phyloP scores from a whole-genome alignment of 345 rosid species.

The Reutealis trisperma region DNA sequence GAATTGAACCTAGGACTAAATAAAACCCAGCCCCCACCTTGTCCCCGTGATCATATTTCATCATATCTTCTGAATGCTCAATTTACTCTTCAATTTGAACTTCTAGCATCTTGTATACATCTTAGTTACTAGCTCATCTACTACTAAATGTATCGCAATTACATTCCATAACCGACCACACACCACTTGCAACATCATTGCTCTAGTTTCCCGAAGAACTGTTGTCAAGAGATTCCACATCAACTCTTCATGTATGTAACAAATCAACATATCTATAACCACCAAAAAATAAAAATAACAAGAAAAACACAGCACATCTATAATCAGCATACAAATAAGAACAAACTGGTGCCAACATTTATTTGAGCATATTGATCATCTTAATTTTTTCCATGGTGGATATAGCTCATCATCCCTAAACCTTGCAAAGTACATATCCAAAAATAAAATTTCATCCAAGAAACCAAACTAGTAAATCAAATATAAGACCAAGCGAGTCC shows the following conservation, averaged over 20 bases:
- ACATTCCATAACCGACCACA: not conserved
- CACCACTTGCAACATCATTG: not conserved
- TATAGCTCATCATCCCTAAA: not conserved
- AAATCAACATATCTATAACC: not conserved
- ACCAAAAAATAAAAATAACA: not conserved
- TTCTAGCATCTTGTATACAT: not conserved
- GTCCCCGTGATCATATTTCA: not conserved
- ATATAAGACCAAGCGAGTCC: not conserved
- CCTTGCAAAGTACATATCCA: not conserved
- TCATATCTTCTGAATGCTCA: not conserved
- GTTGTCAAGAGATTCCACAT: not conserved
- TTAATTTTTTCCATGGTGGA: not conserved
- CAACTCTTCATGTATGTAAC: not conserved
- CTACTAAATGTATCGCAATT: not conserved
- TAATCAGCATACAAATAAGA: not conserved
- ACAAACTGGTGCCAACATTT: not conserved
- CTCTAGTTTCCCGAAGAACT: not conserved
- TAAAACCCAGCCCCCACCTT: not conserved
- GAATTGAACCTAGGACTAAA: not conserved
- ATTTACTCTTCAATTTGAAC: not conserved
- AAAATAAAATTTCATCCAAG: not conserved
- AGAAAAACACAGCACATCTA: not conserved
- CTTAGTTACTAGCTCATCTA: not conserved
- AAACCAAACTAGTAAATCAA: conserved; percentile 3
- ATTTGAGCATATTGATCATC: not conserved